Base-by-base conservation (phyloP, 352 stramenopile genomes). In the Globisporangium irregulare region DNA sequence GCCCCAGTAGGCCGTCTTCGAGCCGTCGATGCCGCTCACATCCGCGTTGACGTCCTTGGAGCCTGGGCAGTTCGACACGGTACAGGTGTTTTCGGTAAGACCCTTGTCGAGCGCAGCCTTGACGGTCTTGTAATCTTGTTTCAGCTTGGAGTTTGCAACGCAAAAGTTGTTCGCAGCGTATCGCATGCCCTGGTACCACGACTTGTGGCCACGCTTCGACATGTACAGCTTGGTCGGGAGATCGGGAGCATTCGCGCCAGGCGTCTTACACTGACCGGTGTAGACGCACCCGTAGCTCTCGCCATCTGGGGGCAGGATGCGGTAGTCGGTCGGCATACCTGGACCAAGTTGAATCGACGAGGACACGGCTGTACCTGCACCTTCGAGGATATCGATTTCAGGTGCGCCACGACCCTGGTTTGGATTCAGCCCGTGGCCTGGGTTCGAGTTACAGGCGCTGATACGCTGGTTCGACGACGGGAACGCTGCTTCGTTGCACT, bases 301-400 rank as follows among this genome's bases (percentile, higher is more conserved):
- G 0, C 24, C 38, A 1, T 59, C 24, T 1, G 66, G 67, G 3
- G 34, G 41, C 36, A 88, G 69, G 8, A 77, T 54, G 1, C 84
- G 80, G 50, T 82, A 88, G 27, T 90, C 68, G 0, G 70, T 29
- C 0, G 87, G 76, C 77, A 92, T 92, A 0, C 87, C 90, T 0
- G 88, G 88, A 1, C 69, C 80, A 41, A 98, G 73, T 68, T 99
- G 96, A 15, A 98, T 81, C 10, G 93, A 98, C 51, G 90, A 92
- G 34, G 92, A 98, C 62, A 98, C 88, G 8, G 84, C 80, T 4
- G 71, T 76, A 20, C 94, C 83, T 3, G 73, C 77, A 70, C 91
- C 87, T 94, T 98, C 96, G 7, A 99, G 79, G 24, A 99, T 81
- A 81, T 99, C 95, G 69, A 99, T 99, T 73, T 99, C 97, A 0